These are phyloP conservation scores for Lepidium aucheri DNA, from an alignment of 345 rosid species.

Conservation along the genomic window DNA sequence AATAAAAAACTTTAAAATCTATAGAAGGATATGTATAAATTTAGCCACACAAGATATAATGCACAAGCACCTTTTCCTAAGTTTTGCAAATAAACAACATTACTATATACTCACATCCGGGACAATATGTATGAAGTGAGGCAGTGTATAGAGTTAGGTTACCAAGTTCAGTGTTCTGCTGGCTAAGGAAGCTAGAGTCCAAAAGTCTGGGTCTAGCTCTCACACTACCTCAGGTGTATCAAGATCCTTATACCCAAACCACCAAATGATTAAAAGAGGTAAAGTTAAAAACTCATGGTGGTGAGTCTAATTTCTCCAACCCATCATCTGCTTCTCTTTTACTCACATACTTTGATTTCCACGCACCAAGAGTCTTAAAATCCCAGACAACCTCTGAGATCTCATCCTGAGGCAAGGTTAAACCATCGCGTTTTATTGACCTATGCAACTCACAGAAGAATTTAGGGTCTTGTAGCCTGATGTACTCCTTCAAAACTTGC, in stretches of 20 bases:
- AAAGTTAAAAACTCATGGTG: conserved; percentile 2
- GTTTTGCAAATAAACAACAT: not conserved
- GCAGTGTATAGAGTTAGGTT: not conserved
- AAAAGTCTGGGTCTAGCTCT: not conserved
- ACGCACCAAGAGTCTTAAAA: conserved; percentile 73
- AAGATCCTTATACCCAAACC: not conserved
- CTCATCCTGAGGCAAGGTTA: conserved; percentile 83
- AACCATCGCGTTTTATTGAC: conserved; percentile 53
- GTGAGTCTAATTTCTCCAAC: conserved; percentile 7
- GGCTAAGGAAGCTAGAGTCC: not conserved
- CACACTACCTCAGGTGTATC: not conserved
- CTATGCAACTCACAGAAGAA: conserved; percentile 64
- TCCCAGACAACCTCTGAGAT: conserved; percentile 79
- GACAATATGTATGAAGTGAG: not conserved
- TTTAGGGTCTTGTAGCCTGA: conserved; percentile 73
- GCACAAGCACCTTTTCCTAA: not conserved
- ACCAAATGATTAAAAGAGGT: not conserved
- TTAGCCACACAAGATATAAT: not conserved
- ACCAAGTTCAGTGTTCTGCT: conserved; percentile 7
- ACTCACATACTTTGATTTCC: conserved; percentile 36
- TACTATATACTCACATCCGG: not conserved
- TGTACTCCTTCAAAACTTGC: conserved; percentile 63
- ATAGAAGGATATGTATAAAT: not conserved
- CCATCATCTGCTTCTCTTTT: conserved; percentile 29
- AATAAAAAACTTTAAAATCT: not conserved